These are phyloP conservation scores for Fusarium sororula DNA, from an alignment of 2,329 filamentous ascomycete genomes.

Conservation along the genomic window DNA sequence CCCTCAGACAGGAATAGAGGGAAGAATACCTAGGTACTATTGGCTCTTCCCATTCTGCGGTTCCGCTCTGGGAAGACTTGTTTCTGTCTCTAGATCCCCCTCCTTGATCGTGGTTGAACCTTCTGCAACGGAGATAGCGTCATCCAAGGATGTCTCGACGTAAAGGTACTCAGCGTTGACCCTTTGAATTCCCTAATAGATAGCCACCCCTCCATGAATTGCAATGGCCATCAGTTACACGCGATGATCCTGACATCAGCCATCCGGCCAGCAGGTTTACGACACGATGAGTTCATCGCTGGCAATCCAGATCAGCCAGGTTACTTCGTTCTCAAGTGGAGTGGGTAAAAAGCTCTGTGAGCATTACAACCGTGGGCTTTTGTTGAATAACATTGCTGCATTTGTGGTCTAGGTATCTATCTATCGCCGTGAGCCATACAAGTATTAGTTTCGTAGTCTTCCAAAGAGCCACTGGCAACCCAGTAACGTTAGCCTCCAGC, in stretches of 20 bases:
- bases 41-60: conserved; percentile 18
- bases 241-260: conserved; percentile 28
- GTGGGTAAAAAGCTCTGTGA: conserved; percentile 7
- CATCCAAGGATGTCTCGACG: conserved; percentile 18
- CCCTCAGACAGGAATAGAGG: neutral
- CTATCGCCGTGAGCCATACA: conserved; percentile 26
- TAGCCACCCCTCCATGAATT: neutral
- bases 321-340: neutral
- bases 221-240: conserved; percentile 10
- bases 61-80: conserved; percentile 20
- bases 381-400: conserved; percentile 13
- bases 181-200: neutral
- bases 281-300: conserved; percentile 1
- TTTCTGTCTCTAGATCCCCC: conserved; percentile 4
- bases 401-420: conserved; percentile 17
- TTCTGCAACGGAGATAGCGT: conserved; percentile 31
- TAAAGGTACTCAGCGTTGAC: conserved; percentile 1
- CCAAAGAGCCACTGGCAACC: neutral
- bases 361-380: neutral
- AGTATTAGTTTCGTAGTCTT: conserved; percentile 23
- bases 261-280: conserved; percentile 2
- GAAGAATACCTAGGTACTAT: neutral
- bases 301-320: conserved; percentile 19
- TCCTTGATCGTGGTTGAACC: neutral
- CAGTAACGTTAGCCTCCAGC: neutral